Evolutionary conservation across 2,329 filamentous ascomycete species (phyloP).

Genomic region (Botrytis elliptica): DNA sequence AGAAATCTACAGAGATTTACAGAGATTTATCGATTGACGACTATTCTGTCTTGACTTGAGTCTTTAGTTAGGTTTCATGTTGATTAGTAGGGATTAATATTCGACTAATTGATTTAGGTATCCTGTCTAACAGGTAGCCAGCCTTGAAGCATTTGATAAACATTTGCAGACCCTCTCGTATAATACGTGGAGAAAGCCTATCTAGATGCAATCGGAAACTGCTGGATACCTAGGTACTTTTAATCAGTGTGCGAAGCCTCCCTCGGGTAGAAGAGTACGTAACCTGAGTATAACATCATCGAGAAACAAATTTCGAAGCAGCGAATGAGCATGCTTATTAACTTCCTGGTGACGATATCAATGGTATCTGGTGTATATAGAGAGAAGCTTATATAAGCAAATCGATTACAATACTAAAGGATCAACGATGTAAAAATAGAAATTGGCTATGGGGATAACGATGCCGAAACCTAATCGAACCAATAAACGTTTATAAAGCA

Average conservation of each 20-base stretch:
- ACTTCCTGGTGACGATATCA: not conserved
- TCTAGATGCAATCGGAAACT: not conserved
- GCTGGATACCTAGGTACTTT: not conserved
- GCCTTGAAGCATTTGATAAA: not conserved
- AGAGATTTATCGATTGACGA: not conserved
- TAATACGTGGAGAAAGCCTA: not conserved
- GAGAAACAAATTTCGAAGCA: not conserved
- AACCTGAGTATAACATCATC: not conserved
- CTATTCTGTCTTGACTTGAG: not conserved
- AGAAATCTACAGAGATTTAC: not conserved
- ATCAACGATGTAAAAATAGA: conserved; percentile 4
- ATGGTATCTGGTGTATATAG: not conserved
- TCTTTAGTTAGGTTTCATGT: not conserved
- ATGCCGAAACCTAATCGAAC: not conserved
- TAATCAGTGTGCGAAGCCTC: not conserved
- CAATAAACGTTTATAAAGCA: not conserved
- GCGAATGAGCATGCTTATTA: not conserved
- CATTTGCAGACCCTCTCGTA: not conserved
- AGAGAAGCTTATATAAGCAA: not conserved
- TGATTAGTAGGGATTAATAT: not conserved
- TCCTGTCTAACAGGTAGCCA: not conserved
- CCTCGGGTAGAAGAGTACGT: not conserved
- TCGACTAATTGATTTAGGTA: not conserved
- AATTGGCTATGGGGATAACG: not conserved
- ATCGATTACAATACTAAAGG: not conserved